Base-by-base conservation (phyloP, 768 basidiomycete species). In the Mycena epipterygia region DNA sequence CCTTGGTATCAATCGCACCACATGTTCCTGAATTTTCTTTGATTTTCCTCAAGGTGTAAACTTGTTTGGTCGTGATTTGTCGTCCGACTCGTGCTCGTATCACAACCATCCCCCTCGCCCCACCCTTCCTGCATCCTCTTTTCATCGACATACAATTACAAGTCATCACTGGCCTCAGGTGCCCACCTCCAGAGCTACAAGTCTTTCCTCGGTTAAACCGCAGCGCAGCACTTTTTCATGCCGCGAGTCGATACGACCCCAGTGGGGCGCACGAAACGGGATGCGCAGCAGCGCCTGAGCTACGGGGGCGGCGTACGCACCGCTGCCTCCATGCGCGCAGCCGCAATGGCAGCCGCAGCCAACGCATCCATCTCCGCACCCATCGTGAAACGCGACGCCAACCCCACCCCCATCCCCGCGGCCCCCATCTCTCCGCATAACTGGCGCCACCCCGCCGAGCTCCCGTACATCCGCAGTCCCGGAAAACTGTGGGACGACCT, bases 401-500 rank as follows among this genome's bases (percentile, higher is more conserved):
- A 49, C 1, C 57, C 63, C 4, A 37, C 32, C 0, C 49, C n/a
- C 16, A 69, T 64, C 14, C 68, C 57, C 9, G 14, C 46, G 12
- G 13, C 33, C 19, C n/a, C 32, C 16, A 17, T 9, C 32, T 25
- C 46, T 8, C 13, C 46, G 8, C 35, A n/a, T 2, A 25, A 12
- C 1, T 84, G 84, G 84, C 75, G 77, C 25, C 84, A 85, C 73
- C 83, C 84, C 21, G 79, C 77, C 46, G 85, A 86, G 76, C 80
- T 86, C 12, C 73, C 76, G 13, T 84, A 81, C 73, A 78, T 82
- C 48, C 39, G 52, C 12, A 61, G 19, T 12, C 32, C 49, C 1
- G 70, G 64, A 3, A 61, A 71, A 21, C 49, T 44, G 1, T 74
- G 78, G 30, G 73, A 79, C 8, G 68, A 76, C 17, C 74, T 79